Evolutionary conservation across 805 yeast genomes (phyloP), one percentile per base, ranked within the genome.

Genomic region (Starmera caribaea): DNA sequence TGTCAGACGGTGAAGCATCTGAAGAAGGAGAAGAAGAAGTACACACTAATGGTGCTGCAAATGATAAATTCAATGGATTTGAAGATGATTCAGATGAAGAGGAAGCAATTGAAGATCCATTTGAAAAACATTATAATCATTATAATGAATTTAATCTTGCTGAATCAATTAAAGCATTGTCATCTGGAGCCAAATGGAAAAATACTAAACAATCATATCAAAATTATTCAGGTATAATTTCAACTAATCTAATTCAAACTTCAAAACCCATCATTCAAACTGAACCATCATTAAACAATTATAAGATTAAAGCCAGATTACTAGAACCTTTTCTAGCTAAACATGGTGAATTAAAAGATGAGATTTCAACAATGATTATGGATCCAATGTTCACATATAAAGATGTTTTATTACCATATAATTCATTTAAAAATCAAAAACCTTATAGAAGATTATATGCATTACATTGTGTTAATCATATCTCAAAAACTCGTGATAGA

Each of bases 401-500:
- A 45, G 96, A 89, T 56, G 55, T 89, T 2, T 61, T 77, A 14
- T 73, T 69, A 44, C 85, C 87, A 15, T 73, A 71, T 45, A 61
- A 70, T 32, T 60, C 68, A 7, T 68, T 65, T 54, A 63, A 67
- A n/a, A 74, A 76, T 44, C 70, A 67, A 13, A 49, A 61, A 3
- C 65, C 65, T 32, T 74, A 88, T 52, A 75, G 79, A 52, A 75
- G 74, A 44, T 57, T 84, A 30, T 84, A 84, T 58, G 56, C 70
- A 0, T 54, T 84, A 43, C 98, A 90, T 62, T 71, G 74, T 5
- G 57, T 88, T 40, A 90, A 92, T 52, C 98, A 90, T 58, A 62
- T 92, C 28, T 74, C 68, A 62, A 88, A 89, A 60, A 86, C 97
- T 0, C 73, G 96, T 53, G 97, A 88, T 58, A 64, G 79, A n/a